Evolutionary conservation across 768 basidiomycete genomes (phyloP).

Genomic region (Auriscalpium microsporum): DNA sequence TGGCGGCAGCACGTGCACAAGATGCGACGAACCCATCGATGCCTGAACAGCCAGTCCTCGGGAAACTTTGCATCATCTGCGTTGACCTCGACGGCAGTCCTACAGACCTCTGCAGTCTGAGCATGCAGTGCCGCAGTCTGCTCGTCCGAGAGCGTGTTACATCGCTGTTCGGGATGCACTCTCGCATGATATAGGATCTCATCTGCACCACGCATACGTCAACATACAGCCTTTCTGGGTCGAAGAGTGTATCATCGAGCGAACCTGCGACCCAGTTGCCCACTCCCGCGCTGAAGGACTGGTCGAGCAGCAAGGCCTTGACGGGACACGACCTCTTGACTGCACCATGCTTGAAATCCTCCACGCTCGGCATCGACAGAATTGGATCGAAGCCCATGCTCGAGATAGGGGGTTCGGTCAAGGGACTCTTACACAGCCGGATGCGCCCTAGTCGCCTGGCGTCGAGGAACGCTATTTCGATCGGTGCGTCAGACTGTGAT

Average conservation of each 20-base stretch:
- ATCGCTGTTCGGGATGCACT: slow-evolving; percentile 64
- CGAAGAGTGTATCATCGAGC: background rate
- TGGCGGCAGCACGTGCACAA: background rate
- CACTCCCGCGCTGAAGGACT: slow-evolving; percentile 73
- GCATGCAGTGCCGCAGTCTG: slow-evolving; percentile 45
- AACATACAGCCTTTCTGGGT: background rate
- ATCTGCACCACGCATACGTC: slow-evolving; percentile 27
- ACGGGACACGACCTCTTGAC: slow-evolving; percentile 53
- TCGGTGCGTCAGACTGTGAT: slow-evolving; percentile 21
- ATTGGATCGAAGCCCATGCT: slow-evolving; percentile 73
- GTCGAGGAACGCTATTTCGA: slow-evolving; percentile 63
- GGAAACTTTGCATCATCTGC: slow-evolving; percentile 66
- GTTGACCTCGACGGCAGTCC: slow-evolving; percentile 55
- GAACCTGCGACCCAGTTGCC: slow-evolving; percentile 78
- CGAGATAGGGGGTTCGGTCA: slow-evolving; percentile 60
- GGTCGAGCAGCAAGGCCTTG: slow-evolving; percentile 71
- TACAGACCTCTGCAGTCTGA: slow-evolving; percentile 47
- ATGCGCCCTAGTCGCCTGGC: slow-evolving; percentile 64
- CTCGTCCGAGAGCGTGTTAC: slow-evolving; percentile 41
- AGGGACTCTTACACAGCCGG: slow-evolving; percentile 50
- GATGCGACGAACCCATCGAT: slow-evolving; percentile 49
- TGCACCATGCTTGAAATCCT: slow-evolving; percentile 40
- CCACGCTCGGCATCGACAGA: slow-evolving; percentile 51
- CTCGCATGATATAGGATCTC: slow-evolving; percentile 69
- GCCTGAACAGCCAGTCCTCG: slow-evolving; percentile 55